These are phyloP conservation scores for Lophiostoma macrostomum DNA, from an alignment of 495 filamentous ascomycete genomes.

Conservation along the genomic window DNA sequence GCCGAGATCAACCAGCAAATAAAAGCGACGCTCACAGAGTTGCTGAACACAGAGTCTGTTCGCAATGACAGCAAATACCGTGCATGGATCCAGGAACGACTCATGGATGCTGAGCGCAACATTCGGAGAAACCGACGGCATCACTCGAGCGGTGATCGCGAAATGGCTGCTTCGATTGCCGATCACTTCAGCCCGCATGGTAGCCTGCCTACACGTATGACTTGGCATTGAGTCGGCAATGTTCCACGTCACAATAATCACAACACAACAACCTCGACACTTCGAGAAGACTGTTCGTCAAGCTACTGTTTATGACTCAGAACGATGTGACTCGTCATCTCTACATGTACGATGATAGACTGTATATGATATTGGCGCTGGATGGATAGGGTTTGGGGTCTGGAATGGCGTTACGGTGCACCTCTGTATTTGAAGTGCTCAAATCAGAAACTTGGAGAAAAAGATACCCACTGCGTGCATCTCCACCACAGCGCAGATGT, in stretches of 20 bases:
- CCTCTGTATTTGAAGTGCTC: slow-evolving; percentile 17
- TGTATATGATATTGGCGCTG: no score
- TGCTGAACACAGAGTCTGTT: slow-evolving; percentile 61
- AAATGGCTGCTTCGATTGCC: slow-evolving; percentile 28
- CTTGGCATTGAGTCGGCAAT: not conserved
- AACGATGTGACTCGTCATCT: not conserved
- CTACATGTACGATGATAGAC: not conserved
- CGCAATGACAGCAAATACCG: slow-evolving; percentile 54
- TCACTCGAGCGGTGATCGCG: slow-evolving; percentile 29
- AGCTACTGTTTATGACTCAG: not conserved
- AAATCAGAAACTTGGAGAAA: slow-evolving; percentile 14
- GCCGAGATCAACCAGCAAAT: slow-evolving; percentile 62
- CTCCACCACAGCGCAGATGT: no score
- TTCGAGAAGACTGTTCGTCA: slow-evolving; percentile 1
- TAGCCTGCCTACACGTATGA: not conserved
- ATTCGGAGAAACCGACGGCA: slow-evolving; percentile 43
- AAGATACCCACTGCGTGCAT: slow-evolving; percentile 15
- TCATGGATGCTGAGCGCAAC: slow-evolving; percentile 64
- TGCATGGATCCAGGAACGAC: slow-evolving; percentile 59
- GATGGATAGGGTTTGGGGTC: not conserved
- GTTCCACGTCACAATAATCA: not conserved
- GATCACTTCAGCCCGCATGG: slow-evolving; percentile 22
- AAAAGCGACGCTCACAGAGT: slow-evolving; percentile 62
- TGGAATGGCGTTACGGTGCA: slow-evolving; percentile 8
- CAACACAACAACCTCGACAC: not conserved